Percentiles rank a stretch among this genome's conserved stretches.
Conservation (phyloP, 345 rosid genomes). For the Euphorbia lathyris region DNA sequence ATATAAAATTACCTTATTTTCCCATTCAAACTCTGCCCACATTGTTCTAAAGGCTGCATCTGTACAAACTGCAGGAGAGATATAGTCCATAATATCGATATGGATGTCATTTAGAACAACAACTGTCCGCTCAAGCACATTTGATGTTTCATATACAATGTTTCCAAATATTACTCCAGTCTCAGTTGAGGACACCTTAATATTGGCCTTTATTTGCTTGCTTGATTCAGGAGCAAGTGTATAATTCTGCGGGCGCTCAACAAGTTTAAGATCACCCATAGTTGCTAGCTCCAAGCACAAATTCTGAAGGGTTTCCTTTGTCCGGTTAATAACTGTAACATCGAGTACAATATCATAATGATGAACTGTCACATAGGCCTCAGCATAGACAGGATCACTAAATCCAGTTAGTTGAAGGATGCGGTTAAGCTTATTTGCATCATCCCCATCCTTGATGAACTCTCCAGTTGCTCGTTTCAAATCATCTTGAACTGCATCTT, state of each 20-base stretch:
- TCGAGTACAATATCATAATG: constrained; percentile 97
- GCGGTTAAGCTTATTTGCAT: constrained; percentile 93
- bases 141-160: constrained; percentile 91
- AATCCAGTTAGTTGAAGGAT: constrained; percentile 98
- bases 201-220: constrained; percentile 97
- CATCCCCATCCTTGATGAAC: constrained; percentile 87
- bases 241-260: constrained; percentile 97
- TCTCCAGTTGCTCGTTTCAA: constrained; percentile 98
- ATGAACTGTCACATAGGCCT: constrained; percentile 94
- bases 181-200: constrained; percentile 98
- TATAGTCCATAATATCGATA: constrained; percentile 94
- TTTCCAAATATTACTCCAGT: constrained; percentile 98
- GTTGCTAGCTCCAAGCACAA: constrained; percentile 96
- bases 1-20: constrained; percentile 72
- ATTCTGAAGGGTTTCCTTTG: constrained; percentile 98
- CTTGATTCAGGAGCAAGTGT: constrained; percentile 90
- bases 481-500: constrained; percentile 98
- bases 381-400: constrained; percentile 99
- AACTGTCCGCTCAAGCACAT: constrained; percentile 79
- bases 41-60: constrained; percentile 90
- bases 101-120: constrained; percentile 95
- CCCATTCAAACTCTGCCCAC: constrained; percentile 99
- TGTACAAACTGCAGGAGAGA: constrained; percentile 87
- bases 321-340: constrained; percentile 88
- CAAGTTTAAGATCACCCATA: constrained; percentile 99